These are phyloP conservation scores for Aspergillus taichungensis DNA, from an alignment of 495 filamentous ascomycete genomes.

Conservation along the genomic window DNA sequence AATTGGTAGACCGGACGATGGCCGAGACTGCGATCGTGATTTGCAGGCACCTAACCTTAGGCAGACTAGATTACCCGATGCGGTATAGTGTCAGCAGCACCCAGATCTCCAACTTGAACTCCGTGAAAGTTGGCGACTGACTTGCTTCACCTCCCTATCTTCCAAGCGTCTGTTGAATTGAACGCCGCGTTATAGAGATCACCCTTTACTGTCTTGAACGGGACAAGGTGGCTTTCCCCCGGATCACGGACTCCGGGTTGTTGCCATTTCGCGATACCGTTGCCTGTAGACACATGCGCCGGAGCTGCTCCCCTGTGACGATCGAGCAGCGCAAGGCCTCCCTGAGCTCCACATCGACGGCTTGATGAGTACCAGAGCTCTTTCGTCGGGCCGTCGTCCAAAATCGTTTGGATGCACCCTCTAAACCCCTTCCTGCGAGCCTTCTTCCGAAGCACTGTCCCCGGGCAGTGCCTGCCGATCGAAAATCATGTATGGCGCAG, in stretches of 20 bases:
- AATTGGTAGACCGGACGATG: too few relatives aligned
- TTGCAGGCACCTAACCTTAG: too few relatives aligned
- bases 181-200: background rate
- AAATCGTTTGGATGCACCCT: constrained; percentile 84
- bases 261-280: constrained; percentile 3
- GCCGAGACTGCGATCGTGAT: too few relatives aligned
- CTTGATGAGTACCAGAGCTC: constrained; percentile 35
- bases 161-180: background rate
- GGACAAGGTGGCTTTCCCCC: background rate
- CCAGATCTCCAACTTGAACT: constrained; percentile 6
- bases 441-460: constrained; percentile 94
- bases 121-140: constrained; percentile 13
- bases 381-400: constrained; percentile 40
- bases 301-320: constrained; percentile 26
- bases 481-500: constrained; percentile 66
- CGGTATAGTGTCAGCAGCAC: constrained; percentile 17
- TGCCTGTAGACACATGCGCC: constrained; percentile 30
- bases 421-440: constrained; percentile 97
- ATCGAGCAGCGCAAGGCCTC: constrained; percentile 18
- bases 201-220: background rate
- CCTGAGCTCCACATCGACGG: constrained; percentile 19
- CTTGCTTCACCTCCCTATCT: constrained; percentile 1
- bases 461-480: constrained; percentile 84
- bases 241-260: background rate
- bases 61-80: constrained; percentile 2